phyloP scores from a whole-genome alignment of 768 basidiomycete species.

The Tubosaeta brunneosetosa region DNA sequence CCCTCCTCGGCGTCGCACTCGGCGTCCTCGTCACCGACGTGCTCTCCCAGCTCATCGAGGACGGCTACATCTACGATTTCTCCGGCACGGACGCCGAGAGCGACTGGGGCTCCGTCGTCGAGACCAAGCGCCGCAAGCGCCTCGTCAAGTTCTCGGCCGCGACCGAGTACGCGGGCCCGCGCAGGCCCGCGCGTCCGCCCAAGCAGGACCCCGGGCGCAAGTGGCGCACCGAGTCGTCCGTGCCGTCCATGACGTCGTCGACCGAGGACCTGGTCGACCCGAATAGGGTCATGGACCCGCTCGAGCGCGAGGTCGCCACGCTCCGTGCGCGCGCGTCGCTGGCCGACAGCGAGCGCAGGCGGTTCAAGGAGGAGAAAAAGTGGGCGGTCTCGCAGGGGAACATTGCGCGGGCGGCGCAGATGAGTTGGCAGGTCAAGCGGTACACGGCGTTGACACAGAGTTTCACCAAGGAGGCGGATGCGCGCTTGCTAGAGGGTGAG shows the following conservation, averaged over 20 bases:
- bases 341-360: slow-evolving; percentile 77
- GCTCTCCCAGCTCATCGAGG: slow-evolving; percentile 60
- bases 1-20: slow-evolving; percentile 60
- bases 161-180: slow-evolving; percentile 28
- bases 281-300: slow-evolving; percentile 51
- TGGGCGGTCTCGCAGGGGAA: slow-evolving; percentile 84
- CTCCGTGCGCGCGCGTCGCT: slow-evolving; percentile 73
- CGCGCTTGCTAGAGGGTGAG: slow-evolving; percentile 60
- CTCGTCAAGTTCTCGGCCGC: slow-evolving; percentile 44
- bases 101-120: slow-evolving; percentile 11
- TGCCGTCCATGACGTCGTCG: slow-evolving; percentile 58
- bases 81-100: slow-evolving; percentile 21
- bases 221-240: slow-evolving; percentile 34
- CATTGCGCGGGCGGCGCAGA: slow-evolving; percentile 64
- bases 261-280: slow-evolving; percentile 62
- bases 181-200: slow-evolving; percentile 24
- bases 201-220: slow-evolving; percentile 27
- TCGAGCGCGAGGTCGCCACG: slow-evolving; percentile 70
- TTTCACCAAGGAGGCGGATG: slow-evolving; percentile 74
- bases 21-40: slow-evolving; percentile 71
- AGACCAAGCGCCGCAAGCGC: slow-evolving; percentile 34
- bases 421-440: slow-evolving; percentile 80
- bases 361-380: slow-evolving; percentile 81
- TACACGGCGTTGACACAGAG: slow-evolving; percentile 78
- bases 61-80: slow-evolving; percentile 34